Evolutionary conservation across 768 basidiomycete species (phyloP), one percentile per base, ranked within the genome.

Genomic region (Hygrophorus pudorinus): DNA sequence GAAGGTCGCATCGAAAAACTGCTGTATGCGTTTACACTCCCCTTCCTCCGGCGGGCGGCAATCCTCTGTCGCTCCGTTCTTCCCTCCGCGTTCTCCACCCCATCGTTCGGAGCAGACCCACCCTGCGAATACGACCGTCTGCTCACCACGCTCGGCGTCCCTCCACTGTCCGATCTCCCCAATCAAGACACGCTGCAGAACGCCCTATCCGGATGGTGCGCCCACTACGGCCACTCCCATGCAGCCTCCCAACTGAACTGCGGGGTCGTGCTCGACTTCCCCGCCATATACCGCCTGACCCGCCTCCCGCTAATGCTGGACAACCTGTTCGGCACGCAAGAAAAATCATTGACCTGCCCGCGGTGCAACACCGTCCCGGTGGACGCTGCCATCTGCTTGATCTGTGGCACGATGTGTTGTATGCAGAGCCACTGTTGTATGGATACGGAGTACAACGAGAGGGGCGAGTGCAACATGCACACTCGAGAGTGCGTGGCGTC

Each of bases 401-500:
- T 92, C 41, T 99, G 96, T 52, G 96, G 96, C 0, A 68, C 78
- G 38, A 79, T 83, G 11, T 78, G 85, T 8, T 98, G 96, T 57
- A 75, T 93, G 68, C 85, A 90, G 58, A 89, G 88, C 52, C 82
- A 92, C 49, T 99, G 96, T 56, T 99, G 96, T 59, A 67, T 71
- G 51, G 90, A 91, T 50, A 53, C 61, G 41, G 72, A 79, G 21
- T 77, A 80, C 34, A 72, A 68, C 13, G 67, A 72, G 12, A 66
- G 82, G 18, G 96, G 94, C 21, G 94, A 99, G 57, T 97, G 93
- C 60, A 99, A 97, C 59, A 77, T 86, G 71, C 96, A 98, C 58
- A 87, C 84, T 41, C 73, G 91, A 73, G 85, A 88, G 94, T 96
- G 57, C 57, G 91, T 80, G 5, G 27, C 28, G 44, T 46, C 24